Evolutionary conservation across 148 eudicot genomes (phyloP).

Genomic region (Persicaria tinctoria): DNA sequence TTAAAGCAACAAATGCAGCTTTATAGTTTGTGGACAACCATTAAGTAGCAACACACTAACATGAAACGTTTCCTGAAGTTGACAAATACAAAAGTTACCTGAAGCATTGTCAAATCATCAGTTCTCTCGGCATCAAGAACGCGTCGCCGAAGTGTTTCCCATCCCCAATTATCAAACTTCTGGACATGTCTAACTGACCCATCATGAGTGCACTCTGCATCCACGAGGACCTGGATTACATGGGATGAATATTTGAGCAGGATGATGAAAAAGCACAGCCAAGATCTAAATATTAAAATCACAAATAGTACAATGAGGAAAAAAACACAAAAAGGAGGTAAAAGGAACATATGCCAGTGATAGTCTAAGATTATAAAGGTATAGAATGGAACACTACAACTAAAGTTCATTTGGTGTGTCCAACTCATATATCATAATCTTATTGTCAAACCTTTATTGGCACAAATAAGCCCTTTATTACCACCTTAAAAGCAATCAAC

Average conservation of each 20-base stretch:
- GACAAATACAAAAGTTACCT: slow-evolving; percentile 29
- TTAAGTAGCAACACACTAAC: not conserved
- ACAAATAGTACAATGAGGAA: not conserved
- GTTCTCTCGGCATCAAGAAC: slow-evolving; percentile 87
- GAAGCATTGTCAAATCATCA: slow-evolving; percentile 66
- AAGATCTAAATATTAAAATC: not conserved
- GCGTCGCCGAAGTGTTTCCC: slow-evolving; percentile 88
- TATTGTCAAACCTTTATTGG: too few relatives aligned
- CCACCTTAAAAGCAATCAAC: too few relatives aligned
- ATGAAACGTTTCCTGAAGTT: not conserved
- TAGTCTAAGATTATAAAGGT: not conserved
- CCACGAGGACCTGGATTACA: slow-evolving; percentile 74
- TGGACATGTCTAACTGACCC: slow-evolving; percentile 91
- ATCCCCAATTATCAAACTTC: slow-evolving; percentile 95
- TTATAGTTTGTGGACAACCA: not conserved
- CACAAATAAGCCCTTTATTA: too few relatives aligned
- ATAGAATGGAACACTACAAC: not conserved
- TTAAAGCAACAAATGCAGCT: not conserved
- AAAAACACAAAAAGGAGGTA: not conserved
- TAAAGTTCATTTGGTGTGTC: not conserved
- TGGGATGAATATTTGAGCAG: not conserved
- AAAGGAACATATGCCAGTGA: not conserved
- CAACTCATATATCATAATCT: too few relatives aligned
- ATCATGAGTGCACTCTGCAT: slow-evolving; percentile 99
- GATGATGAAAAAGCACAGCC: slow-evolving; percentile 11